These are phyloP conservation scores for Fusarium brevicatenulatum DNA, from an alignment of 2,329 filamentous ascomycete genomes.

Conservation along the genomic window DNA sequence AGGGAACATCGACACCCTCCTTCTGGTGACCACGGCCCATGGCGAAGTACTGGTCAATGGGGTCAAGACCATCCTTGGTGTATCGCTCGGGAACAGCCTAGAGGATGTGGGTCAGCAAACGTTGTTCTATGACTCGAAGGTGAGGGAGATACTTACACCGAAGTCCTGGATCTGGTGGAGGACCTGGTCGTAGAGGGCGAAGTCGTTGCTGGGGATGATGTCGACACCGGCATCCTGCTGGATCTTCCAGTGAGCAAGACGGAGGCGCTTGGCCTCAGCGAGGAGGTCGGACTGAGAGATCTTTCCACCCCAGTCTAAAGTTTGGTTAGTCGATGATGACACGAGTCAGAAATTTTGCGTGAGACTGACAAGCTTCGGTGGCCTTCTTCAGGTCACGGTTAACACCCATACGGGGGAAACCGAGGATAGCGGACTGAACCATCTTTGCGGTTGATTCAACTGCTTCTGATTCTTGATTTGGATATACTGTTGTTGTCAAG, in stretches of 20 bases:
- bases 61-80: conserved; percentile 85
- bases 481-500: conserved; percentile 21
- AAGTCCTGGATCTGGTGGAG: conserved; percentile 98
- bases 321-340: conserved; percentile 29
- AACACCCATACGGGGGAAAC: conserved; percentile 98
- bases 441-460: conserved; percentile 57
- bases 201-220: conserved; percentile 99
- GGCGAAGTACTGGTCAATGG: conserved; percentile 97
- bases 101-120: conserved; percentile 20
- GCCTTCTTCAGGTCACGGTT: conserved; percentile 99
- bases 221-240: conserved; percentile 98
- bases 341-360: conserved; percentile 48
- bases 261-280: conserved; percentile 94
- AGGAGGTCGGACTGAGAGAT: conserved; percentile 91
- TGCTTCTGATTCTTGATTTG: conserved; percentile 33
- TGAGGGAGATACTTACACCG: conserved; percentile 70
- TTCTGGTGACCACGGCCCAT: conserved; percentile 99
- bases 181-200: conserved; percentile 98
- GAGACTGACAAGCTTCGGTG: conserved; percentile 84
- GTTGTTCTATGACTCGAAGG: neutral
- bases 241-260: conserved; percentile 98
- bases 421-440: conserved; percentile 83
- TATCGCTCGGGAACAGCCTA: conserved; percentile 94
- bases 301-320: conserved; percentile 85
- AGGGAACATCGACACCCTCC: conserved; percentile 90